Conservation (phyloP, 169 alveolate genomes). For the Plasmodium malariae region DNA sequence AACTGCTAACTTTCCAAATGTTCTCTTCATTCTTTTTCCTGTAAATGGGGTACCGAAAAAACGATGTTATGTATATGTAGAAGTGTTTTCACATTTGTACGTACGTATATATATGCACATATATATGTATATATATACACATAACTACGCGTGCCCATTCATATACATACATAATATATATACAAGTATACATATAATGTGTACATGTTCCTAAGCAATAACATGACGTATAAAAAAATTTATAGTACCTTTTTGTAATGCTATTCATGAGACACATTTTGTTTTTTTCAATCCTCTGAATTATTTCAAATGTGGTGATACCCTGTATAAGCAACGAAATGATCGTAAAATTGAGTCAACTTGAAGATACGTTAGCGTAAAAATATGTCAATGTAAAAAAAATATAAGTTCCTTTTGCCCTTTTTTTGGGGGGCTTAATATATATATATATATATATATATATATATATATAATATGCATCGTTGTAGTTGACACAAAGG, state of each 20-base stretch:
- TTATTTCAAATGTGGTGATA: slow-evolving; percentile 77
- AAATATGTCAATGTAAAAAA: not conserved
- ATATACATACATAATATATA: too few species aligned
- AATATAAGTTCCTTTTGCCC: too few species aligned
- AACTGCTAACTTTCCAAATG: slow-evolving; percentile 55
- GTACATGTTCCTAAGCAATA: not conserved
- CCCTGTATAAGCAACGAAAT: slow-evolving; percentile 36
- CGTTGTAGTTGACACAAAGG: too few species aligned
- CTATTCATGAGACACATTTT: slow-evolving; percentile 49
- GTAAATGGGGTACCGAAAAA: not conserved
- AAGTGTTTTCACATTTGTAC: not conserved
- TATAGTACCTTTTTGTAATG: slow-evolving; percentile 60
- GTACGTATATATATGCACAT: not conserved
- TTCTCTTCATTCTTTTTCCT: slow-evolving; percentile 74
- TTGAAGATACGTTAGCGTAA: too few species aligned
- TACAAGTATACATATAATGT: not conserved
- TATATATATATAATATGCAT: slow-evolving; percentile 2
- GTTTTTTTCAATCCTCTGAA: slow-evolving; percentile 70
- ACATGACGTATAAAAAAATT: not conserved
- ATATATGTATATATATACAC: slow-evolving; percentile 9
- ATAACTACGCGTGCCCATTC: not conserved
- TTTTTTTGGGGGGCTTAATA: too few species aligned
- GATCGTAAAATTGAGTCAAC: too few species aligned
- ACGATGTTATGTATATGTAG: not conserved
- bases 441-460: not conserved